Evolutionary conservation across 768 basidiomycete genomes (phyloP).

Genomic region (Leucosporidium scottii): DNA sequence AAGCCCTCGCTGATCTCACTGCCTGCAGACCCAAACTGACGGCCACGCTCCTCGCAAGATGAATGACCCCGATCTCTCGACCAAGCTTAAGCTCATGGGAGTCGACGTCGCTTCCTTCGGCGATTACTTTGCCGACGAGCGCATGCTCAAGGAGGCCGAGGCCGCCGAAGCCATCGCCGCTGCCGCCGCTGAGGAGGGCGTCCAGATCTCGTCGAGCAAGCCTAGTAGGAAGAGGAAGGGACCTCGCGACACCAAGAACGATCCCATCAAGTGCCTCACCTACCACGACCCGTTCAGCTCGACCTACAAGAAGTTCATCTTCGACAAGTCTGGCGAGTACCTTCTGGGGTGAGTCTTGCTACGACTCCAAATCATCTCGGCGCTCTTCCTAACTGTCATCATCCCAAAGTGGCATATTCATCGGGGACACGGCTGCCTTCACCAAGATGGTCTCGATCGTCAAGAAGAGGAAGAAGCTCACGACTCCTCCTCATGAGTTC

Average conservation of each 20-base stretch:
- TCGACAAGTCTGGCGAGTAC: conserved; percentile 62
- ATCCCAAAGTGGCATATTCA: no score
- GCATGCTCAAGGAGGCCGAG: conserved; percentile 30
- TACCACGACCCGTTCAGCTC: conserved; percentile 67
- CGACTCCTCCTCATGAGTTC: conserved; percentile 59
- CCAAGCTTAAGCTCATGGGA: conserved; percentile 62
- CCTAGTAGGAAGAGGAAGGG: conserved; percentile 34
- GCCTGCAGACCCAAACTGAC: conserved; percentile 48
- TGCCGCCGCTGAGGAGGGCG: conserved; percentile 22
- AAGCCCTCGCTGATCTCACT: background rate
- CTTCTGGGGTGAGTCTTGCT: no score
- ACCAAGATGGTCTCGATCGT: conserved; percentile 63
- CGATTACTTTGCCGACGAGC: conserved; percentile 61
- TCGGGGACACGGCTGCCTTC: no score
- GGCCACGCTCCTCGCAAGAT: conserved; percentile 49
- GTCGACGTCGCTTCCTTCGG: conserved; percentile 58
- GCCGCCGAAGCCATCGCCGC: conserved; percentile 5
- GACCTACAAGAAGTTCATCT: conserved; percentile 67
- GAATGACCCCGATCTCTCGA: conserved; percentile 62
- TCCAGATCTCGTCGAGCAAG: conserved; percentile 15
- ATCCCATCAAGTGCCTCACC: conserved; percentile 54
- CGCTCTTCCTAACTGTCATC: no score
- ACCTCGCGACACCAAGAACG: conserved; percentile 39
- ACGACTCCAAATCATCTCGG: no score
- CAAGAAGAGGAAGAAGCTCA: conserved; percentile 66